Base-by-base conservation (phyloP, 495 filamentous ascomycete genomes). In the Astrocystis sublimbata region DNA sequence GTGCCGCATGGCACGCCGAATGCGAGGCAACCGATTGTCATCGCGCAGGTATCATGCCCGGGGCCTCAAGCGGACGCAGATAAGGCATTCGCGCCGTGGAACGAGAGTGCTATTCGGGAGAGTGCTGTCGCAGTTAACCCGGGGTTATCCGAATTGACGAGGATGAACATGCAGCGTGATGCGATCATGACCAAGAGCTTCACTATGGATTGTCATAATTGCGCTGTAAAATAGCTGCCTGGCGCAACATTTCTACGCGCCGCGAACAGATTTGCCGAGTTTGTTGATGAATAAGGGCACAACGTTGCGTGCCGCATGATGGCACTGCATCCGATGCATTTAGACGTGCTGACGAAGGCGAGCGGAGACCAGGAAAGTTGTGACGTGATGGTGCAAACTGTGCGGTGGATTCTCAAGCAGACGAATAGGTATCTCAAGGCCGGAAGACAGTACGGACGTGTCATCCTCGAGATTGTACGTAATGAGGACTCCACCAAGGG, bases 401-500 rank as follows among this genome's bases (percentile, higher is more conserved):
- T 62, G 13, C 24, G 17, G 21, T 65, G 62, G 62, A 38, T 42
- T 42, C n/a, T 23, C 12, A n/a, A n/a, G 40, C 42, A 12, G 50
- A 45, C 12, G 65, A 36, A 40, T 58, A 55, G 12, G 19, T 10
- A 24, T n/a, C n/a, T n/a, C n/a, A 36, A 61, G 21, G 62, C 61
- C 4, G 31, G 51, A 38, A 23, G 28, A 10, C 26, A n/a, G 4
- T 64, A 46, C 35, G 43, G n/a, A 12, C 61, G 53, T 6, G 65
- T 62, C 5, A 55, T 68, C 36, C 58, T 72, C 43, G 53, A 64
- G 21, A 66, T 58, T 40, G 60, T 61, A 23, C 52, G 63, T 8
- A 66, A 60, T 13, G 67, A 68, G 24, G 68, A 68, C 53, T 41
- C 35, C 26, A 15, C 53, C 2, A 62, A 65, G 28, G 75, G 63